Evolutionary conservation across 2,329 filamentous ascomycete species (phyloP), one percentile per base, ranked within the genome.

Genomic region (Curvularia verruculosa): DNA sequence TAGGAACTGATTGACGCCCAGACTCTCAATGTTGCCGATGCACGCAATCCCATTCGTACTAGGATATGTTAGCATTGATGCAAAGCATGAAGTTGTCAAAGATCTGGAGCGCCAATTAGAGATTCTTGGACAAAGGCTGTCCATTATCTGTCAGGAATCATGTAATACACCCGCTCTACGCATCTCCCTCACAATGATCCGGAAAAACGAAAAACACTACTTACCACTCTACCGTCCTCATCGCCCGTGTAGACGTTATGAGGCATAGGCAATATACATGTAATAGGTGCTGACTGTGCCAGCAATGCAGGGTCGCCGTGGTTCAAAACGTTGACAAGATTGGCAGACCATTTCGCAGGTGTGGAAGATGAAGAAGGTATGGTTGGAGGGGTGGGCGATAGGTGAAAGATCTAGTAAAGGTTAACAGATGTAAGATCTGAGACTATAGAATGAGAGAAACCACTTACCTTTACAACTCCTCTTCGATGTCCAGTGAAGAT

Each of bases 161-260:
- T 10, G 12, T 10, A 12, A 15, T 15, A 12, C 31, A 34, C 13
- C 31, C 2, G 13, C 10, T 34, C 13, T 34, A n/a, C 28, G 28
- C 5, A 34, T 15, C 31, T 34, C 31, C 13, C 7, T 34, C 31
- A 5, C 31, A 12, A 34, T 15, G 7, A 34, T 15, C 3, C 13
- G 7, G 12, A 6, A n/a, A 34, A 8, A 36, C 15, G 12, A 36
- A 19, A 43, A 55, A 19, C 52, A 47, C 26, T 54, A 73, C 73
- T 56, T 69, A 75, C 73, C 56, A 99, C 94, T 81, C 88, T 84
- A 28, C 95, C 95, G 62, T 92, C 89, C 63, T 98, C 95, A 79
- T 98, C 95, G 3, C 94, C 95, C 0, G 93, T 96, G 77, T 97
- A 98, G 9, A 98, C 87, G 60, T 89, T 84, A 61, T 89, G 88